Evolutionary conservation across 148 eudicot genomes (phyloP).

Genomic region (Cornus suecica): DNA sequence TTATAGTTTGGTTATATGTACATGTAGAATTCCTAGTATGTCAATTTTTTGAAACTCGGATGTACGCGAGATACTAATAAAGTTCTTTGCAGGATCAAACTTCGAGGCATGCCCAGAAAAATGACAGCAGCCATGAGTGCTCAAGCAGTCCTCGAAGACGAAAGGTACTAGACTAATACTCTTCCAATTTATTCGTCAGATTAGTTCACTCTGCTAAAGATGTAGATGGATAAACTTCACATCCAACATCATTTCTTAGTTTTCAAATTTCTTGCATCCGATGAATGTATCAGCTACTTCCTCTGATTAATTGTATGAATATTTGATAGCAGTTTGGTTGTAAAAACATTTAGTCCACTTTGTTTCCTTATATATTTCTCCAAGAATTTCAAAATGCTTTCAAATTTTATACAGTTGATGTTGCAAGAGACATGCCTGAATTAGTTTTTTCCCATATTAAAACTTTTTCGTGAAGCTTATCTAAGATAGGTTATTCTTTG

Average conservation of each 20-base stretch:
- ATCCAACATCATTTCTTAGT: not conserved
- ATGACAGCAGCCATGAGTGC: constrained; percentile 27
- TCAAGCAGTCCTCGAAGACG: constrained; percentile 30
- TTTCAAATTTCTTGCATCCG: not conserved
- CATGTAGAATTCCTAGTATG: not conserved
- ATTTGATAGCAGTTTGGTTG: not conserved
- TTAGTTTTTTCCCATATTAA: not conserved
- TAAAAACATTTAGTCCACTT: not conserved
- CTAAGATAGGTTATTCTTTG: not conserved
- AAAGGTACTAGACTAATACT: constrained; percentile 13
- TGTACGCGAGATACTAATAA: not conserved
- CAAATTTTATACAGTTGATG: not conserved
- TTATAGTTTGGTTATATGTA: not conserved
- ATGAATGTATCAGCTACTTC: not conserved
- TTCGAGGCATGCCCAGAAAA: constrained; percentile 21
- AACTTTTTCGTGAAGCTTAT: not conserved
- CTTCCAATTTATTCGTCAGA: not conserved
- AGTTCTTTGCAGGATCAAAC: constrained; percentile 22
- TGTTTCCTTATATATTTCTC: not conserved
- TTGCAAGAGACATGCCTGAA: not conserved
- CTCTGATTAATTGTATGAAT: not conserved
- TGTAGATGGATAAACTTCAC: not conserved
- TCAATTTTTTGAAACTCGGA: not conserved
- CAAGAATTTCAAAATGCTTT: not conserved
- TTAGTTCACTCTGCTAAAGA: too few species aligned